Evolutionary conservation across 768 basidiomycete genomes (phyloP).

Genomic region (Pleurotus citrinopileatus): DNA sequence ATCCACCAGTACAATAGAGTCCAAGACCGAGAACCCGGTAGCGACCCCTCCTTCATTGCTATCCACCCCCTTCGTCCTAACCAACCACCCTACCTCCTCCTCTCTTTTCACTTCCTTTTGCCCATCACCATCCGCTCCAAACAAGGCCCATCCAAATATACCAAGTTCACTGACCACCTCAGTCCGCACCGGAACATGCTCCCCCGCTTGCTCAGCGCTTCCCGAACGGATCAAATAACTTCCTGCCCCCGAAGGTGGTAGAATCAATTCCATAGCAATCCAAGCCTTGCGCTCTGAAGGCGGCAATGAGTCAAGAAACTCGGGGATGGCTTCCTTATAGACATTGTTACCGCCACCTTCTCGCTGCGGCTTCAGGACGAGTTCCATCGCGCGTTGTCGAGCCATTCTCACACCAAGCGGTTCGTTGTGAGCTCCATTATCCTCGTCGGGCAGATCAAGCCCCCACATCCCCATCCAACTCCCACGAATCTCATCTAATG

Average conservation of each 20-base stretch:
- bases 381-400: constrained; percentile 40
- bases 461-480: constrained; percentile 94
- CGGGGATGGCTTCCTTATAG: constrained; percentile 79
- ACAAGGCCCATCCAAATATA: constrained; percentile 87
- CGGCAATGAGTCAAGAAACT: constrained; percentile 65
- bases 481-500: constrained; percentile 53
- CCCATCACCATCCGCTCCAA: constrained; percentile 38
- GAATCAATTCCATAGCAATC: constrained; percentile 95
- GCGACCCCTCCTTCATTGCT: constrained; percentile 92
- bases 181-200: constrained; percentile 42
- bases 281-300: constrained; percentile 72
- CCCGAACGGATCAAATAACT: constrained; percentile 82
- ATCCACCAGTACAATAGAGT: constrained; percentile 65
- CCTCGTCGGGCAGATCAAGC: constrained; percentile 50
- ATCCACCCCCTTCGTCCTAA: constrained; percentile 87
- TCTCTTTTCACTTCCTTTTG: constrained; percentile 33
- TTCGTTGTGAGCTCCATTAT: constrained; percentile 24
- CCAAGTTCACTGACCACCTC: constrained; percentile 90
- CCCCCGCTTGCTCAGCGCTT: constrained; percentile 26
- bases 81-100: constrained; percentile 75
- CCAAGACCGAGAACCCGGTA: constrained; percentile 76
- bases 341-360: constrained; percentile 98
- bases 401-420: constrained; percentile 50
- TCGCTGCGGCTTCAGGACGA: constrained; percentile 96
- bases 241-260: constrained; percentile 61